Conservation (phyloP, 768 basidiomycete species). For the Boletellus sp. region DNA sequence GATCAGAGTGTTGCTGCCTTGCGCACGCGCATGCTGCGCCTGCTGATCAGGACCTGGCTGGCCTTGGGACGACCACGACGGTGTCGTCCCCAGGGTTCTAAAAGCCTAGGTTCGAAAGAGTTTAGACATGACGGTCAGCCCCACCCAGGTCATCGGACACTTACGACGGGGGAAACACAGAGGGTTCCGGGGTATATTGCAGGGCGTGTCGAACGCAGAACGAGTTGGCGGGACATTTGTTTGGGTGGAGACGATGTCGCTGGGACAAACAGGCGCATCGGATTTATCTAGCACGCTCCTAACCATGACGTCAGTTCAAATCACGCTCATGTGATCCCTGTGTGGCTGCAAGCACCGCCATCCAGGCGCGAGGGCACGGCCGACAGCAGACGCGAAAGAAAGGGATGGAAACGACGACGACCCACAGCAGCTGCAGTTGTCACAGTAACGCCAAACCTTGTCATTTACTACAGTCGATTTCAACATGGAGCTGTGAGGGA, state of each 20-base stretch:
- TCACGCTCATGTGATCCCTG: no score
- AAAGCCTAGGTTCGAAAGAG: neutral
- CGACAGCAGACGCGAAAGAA: no score
- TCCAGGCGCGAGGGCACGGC: no score
- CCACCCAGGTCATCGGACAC: neutral
- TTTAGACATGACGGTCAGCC: slow-evolving; percentile 1
- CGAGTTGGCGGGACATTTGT: slow-evolving; percentile 16
- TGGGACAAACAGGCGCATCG: neutral
- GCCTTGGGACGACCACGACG: slow-evolving; percentile 12
- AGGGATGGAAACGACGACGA: no score
- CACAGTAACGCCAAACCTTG: no score
- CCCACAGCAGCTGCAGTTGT: no score
- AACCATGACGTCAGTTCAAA: no score
- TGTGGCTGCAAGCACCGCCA: no score
- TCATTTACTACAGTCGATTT: no score
- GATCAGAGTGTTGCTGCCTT: slow-evolving; percentile 27
- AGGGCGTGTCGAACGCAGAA: slow-evolving; percentile 5
- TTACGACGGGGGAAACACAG: slow-evolving; percentile 9
- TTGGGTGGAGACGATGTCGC: neutral
- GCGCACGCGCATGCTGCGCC: neutral
- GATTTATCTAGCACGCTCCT: no score
- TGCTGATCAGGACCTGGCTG: slow-evolving; percentile 1
- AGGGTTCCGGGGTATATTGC: slow-evolving; percentile 10
- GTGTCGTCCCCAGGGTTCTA: slow-evolving; percentile 14
- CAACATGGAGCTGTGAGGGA: no score